These are phyloP conservation scores for Davidsoniella neocaledoniae DNA, from an alignment of 2,329 filamentous ascomycete genomes.

Conservation along the genomic window DNA sequence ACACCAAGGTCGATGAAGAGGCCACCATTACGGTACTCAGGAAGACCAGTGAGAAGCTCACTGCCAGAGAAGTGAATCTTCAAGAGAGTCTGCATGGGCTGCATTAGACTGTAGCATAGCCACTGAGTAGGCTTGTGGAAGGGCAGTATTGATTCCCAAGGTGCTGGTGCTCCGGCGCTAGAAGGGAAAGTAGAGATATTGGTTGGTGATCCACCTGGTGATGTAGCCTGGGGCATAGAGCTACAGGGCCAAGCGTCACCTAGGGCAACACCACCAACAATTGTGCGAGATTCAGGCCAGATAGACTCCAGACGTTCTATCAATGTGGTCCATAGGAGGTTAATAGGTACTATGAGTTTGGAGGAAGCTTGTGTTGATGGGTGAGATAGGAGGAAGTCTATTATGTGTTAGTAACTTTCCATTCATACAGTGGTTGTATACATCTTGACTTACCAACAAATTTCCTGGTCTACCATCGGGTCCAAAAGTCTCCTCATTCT, in stretches of 20 bases:
- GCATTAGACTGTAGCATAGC: constrained; percentile 88
- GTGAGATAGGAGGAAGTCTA: constrained; percentile 85
- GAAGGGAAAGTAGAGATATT: constrained; percentile 30
- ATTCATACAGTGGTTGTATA: neutral
- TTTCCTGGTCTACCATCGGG: constrained; percentile 73
- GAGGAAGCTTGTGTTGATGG: constrained; percentile 79
- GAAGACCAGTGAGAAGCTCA: constrained; percentile 70
- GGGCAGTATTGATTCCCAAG: constrained; percentile 67
- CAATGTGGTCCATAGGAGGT: constrained; percentile 77
- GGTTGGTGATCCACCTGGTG: constrained; percentile 30
- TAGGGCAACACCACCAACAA: constrained; percentile 70
- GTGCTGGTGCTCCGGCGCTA: constrained; percentile 26
- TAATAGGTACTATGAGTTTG: constrained; percentile 69
- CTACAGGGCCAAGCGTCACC: constrained; percentile 91
- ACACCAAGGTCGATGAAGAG: constrained; percentile 74
- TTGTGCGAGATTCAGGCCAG: constrained; percentile 76
- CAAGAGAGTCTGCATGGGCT: constrained; percentile 69
- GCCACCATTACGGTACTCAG: constrained; percentile 85
- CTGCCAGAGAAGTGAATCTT: constrained; percentile 66
- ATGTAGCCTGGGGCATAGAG: constrained; percentile 47
- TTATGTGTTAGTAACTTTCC: constrained; percentile 14
- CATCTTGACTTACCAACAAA: constrained; percentile 53
- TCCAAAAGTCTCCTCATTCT: constrained; percentile 72
- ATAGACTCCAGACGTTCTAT: constrained; percentile 76
- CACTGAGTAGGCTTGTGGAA: constrained; percentile 94